These are phyloP conservation scores for Puccinia horiana DNA, from an alignment of 1,284 basidiomycete species.

Conservation along the genomic window DNA sequence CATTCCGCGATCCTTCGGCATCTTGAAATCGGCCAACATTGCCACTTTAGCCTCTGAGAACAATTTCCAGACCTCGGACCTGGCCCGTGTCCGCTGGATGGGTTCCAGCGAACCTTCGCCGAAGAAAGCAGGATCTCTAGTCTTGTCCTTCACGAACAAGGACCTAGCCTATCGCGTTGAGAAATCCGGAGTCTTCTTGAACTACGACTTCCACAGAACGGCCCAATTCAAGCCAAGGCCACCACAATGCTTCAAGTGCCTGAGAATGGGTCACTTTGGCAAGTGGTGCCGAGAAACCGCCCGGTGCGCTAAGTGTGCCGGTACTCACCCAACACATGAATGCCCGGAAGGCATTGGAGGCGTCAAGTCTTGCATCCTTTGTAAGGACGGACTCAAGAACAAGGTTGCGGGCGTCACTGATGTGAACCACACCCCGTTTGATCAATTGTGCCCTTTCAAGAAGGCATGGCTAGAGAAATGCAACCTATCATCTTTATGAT, in stretches of 20 bases:
- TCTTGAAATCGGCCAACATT: neutral
- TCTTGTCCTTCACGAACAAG: neutral
- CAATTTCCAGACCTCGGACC: neutral
- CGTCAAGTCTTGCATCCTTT: neutral
- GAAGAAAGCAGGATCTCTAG: neutral
- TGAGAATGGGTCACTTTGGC: constrained; percentile 17
- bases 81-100: neutral
- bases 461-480: too few relatives aligned
- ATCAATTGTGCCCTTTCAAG: too few relatives aligned
- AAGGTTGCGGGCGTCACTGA: too few relatives aligned
- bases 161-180: neutral
- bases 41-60: neutral
- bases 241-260: neutral
- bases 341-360: neutral
- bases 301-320: neutral
- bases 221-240: neutral
- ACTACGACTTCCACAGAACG: neutral
- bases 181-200: neutral
- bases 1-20: neutral
- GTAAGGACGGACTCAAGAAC: too few relatives aligned
- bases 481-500: too few relatives aligned
- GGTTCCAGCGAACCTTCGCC: neutral
- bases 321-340: neutral
- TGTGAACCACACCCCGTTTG: too few relatives aligned
- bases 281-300: neutral